Base-by-base conservation (phyloP, 768 basidiomycete species). In the Rubroboletus pulcherrimus region DNA sequence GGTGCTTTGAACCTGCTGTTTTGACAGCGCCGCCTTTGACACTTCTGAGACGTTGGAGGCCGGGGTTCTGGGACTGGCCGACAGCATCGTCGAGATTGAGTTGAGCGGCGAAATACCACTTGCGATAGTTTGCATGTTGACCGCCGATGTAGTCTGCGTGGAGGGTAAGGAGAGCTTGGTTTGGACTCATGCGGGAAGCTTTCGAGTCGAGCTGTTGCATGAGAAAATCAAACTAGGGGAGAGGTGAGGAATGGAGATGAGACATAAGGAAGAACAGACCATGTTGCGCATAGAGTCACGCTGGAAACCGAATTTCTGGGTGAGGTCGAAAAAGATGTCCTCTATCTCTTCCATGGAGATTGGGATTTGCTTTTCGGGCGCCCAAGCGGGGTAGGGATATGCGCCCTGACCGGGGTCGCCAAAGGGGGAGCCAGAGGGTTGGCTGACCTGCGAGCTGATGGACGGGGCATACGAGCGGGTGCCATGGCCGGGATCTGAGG, bases 21-120 rank as follows among this genome's bases (percentile, higher is more conserved):
- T 82, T 79, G 59, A 76, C 78, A 2, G 75, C 65, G 5, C 78
- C 77, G 7, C 78, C 77, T 60, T 91, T 90, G 62, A 94, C 87
- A 46, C 87, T 89, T 67, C 88, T 89, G 46, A 95, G 83, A 19
- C 94, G 89, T 56, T 92, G 86, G 26, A 97, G 81, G 59, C 94
- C 94, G 12, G 93, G 92, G 72, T 98, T 97, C 68, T 96, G 90
- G 9, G 88, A 84, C 63, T 93, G 89, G 46, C 97, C 97, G 56
- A 98, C 94, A 30, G 96, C 96, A 66, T 99, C 97, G 75, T 99
- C 97, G 54, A 99, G 88, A 71, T 98, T 96, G 71, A 99, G 89
- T 71, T 99, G 97, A 12, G 96, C 94, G 37, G 97, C 97, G 71
- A 98, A 99, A 71, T 99, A 99, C 97, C 97, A 98, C 74, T 98